Percentiles rank a stretch among this genome's conserved stretches.
Conservation (phyloP, 305 asterid genomes). For the Fraxinus xanthoxyloides region DNA sequence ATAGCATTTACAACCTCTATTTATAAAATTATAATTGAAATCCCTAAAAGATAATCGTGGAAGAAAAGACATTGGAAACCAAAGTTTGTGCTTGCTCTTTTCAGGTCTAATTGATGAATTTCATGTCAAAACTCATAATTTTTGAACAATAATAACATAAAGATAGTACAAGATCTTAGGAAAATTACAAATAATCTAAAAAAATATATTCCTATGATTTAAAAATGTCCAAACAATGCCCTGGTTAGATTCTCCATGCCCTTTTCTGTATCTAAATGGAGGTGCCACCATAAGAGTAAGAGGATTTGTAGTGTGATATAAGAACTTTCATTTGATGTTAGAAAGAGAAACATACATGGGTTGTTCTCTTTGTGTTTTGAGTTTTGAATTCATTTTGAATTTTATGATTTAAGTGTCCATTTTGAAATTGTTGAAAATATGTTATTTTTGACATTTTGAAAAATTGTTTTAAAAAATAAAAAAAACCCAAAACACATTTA, state of each 20-base stretch:
- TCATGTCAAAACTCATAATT: not conserved
- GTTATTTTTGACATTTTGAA: too few relatives aligned
- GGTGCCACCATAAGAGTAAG: not conserved
- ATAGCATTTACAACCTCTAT: not conserved
- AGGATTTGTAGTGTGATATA: not conserved
- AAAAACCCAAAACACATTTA: too few relatives aligned
- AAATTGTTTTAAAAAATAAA: too few relatives aligned
- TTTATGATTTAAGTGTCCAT: too few relatives aligned
- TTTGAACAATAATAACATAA: not conserved
- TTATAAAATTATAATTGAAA: too few relatives aligned
- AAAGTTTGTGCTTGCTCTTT: not conserved
- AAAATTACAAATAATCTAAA: too few relatives aligned
- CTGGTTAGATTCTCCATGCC: not conserved
- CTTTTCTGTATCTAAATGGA: not conserved
- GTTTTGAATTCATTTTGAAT: too few relatives aligned
- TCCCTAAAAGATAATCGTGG: not conserved
- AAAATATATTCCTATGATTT: not conserved
- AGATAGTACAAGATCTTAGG: not conserved
- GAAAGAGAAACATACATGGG: not conserved
- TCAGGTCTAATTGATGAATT: not conserved
- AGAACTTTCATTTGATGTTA: not conserved
- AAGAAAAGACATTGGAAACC: not conserved
- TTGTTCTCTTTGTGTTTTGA: too few relatives aligned
- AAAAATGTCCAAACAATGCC: not conserved
- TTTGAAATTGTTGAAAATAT: too few relatives aligned